These are phyloP conservation scores for Paramecium tetraurelia DNA, from an alignment of 73 alveolate genomes.

Conservation along the genomic window DNA sequence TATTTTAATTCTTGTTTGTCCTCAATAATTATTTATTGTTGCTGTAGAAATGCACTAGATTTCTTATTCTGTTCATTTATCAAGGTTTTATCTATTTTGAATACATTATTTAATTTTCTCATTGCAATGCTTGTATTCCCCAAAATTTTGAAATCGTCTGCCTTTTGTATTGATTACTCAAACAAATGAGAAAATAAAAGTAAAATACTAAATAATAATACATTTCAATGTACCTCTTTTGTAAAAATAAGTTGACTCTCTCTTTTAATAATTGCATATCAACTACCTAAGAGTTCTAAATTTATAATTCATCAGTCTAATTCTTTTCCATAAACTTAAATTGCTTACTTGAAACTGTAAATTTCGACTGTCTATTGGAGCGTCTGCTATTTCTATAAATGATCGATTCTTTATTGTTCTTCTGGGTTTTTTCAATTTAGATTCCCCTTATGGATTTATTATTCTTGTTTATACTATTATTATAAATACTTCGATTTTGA, in stretches of 20 bases:
- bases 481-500: neutral
- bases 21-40: neutral
- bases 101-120: conserved; percentile 29
- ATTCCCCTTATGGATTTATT: neutral
- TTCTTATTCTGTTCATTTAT: neutral
- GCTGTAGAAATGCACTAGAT: neutral
- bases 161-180: neutral
- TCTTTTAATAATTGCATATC: conserved; percentile 15
- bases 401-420: neutral
- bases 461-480: neutral
- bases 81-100: neutral
- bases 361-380: conserved; percentile 17
- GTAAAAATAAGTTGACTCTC: conserved; percentile 13
- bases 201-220: neutral
- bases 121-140: conserved; percentile 5
- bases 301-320: neutral
- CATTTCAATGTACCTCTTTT: neutral
- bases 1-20: neutral
- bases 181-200: conserved; percentile 7
- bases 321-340: conserved; percentile 23
- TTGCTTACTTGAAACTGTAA: neutral
- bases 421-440: neutral
- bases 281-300: conserved; percentile 8
- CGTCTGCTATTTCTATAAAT: neutral
- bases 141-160: conserved; percentile 8